Base-by-base conservation (phyloP, 495 filamentous ascomycete species). In the Endocarpon pusillum region DNA sequence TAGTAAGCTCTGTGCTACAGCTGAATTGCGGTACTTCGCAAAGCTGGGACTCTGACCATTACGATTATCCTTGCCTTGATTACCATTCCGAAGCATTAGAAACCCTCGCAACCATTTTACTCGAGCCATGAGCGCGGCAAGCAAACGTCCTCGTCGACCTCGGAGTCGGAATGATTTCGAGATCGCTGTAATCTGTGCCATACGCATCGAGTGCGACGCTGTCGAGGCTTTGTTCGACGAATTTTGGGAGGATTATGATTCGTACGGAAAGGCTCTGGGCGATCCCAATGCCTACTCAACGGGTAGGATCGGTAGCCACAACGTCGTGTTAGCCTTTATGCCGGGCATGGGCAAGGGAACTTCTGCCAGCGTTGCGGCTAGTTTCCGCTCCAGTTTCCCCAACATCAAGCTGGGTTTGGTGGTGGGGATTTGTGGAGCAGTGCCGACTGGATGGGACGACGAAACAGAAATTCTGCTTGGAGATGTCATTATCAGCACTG, bases 361-460 rank as follows among this genome's bases (percentile, higher is more conserved):
- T 9, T 24, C 39, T 11, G 39, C 39, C 6, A 20, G 21, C 3
- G 39, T 34, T 9, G 28, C 42, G 3, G 16, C 14, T n/a, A 20
- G 33, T 2, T 21, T 39, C 21, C 21, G 33, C 8, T 19, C 11
- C 4, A 33, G 24, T 26, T 33, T 39, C 21, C 33, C 33, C 15
- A 33, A 25, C 27, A 35, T 18, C 8, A 9, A 33, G 31, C 36
- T 49, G 3, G 43, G 36, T 12, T 34, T 58, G 11, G 22, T 57
- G 16, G 51, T 54, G 3, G 55, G 55, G 4, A 42, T 59, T n/a
- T 58, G 56, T 28, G 55, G 53, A 9, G 56, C 40, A 7, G 42
- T 49, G 2, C 55, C 53, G 3, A 24, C 21, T 9, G 37, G 25
- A 9, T 23, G 32, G 10, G 24, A 16, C 4, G 36, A 45, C 10